Percentiles rank a stretch among this genome's conserved stretches.
These are phyloP conservation scores for Colletotrichum cuscutae DNA, from an alignment of 2,329 filamentous ascomycete genomes.

Conservation along the genomic window DNA sequence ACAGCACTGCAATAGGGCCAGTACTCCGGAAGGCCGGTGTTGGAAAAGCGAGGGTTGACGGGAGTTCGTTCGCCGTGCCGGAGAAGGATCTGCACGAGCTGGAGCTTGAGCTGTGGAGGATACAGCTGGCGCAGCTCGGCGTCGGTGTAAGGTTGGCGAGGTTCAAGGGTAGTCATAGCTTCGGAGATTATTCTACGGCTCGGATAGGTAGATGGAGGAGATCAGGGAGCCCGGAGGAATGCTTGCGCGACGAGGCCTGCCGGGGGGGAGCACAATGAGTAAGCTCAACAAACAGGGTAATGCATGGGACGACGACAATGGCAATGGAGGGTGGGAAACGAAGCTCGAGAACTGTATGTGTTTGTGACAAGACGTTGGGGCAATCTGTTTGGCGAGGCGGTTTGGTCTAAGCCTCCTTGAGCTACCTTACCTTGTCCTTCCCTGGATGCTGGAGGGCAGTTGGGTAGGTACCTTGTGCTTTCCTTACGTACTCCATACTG, in stretches of 20 bases:
- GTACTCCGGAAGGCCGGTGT: conserved; percentile 72
- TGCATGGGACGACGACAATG: conserved; percentile 19
- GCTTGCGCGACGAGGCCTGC: conserved; percentile 11
- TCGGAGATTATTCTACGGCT: conserved; percentile 3
- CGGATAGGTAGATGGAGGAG: neutral
- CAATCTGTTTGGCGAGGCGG: conserved; percentile 4
- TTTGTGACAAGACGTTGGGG: neutral
- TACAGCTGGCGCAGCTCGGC: conserved; percentile 86
- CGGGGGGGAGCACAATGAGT: neutral
- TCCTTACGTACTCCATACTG: neutral
- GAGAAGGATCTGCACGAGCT: conserved; percentile 88
- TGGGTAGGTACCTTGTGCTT: neutral
- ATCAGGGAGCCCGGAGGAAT: conserved; percentile 23
- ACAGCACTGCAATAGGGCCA: conserved; percentile 94
- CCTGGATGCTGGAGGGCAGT: neutral
- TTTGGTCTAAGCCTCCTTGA: conserved; percentile 6
- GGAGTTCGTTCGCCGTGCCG: conserved; percentile 86
- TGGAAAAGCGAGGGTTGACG: conserved; percentile 88
- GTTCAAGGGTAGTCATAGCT: conserved; percentile 81
- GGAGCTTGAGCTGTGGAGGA: conserved; percentile 81
- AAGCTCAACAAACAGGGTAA: conserved; percentile 12
- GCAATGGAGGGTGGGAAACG: neutral
- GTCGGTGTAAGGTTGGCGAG: conserved; percentile 79
- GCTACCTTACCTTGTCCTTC: neutral
- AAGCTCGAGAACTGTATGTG: neutral